Percentiles rank a stretch among this genome's conserved stretches.
phyloP scores from a whole-genome alignment of 23 red algal species.

The Agarophyton chilense region DNA sequence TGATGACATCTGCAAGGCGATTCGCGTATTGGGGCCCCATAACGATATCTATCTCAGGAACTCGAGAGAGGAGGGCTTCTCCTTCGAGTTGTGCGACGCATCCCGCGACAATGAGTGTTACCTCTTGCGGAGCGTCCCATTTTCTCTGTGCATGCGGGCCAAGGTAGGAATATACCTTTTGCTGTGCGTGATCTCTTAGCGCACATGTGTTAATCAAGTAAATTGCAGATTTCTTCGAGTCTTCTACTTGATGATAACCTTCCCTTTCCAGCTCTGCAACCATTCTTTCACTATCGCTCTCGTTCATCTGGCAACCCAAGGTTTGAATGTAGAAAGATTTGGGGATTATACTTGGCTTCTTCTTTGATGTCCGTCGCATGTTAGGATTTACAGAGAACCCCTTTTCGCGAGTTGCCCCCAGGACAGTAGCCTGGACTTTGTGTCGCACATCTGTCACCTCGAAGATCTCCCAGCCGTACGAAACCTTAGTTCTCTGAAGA shows the following conservation, averaged over 20 bases:
- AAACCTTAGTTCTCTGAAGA: conserved; percentile 20
- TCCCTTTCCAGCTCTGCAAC: conserved; percentile 63
- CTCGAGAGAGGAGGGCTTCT: conserved; percentile 58
- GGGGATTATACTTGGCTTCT: conserved; percentile 30
- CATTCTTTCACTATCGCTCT: conserved; percentile 91
- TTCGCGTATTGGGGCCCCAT: conserved; percentile 98
- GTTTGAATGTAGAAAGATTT: conserved; percentile 80
- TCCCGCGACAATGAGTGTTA: conserved; percentile 89
- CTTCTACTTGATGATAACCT: conserved; percentile 56
- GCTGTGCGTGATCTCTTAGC: conserved; percentile 92
- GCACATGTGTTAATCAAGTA: conserved; percentile 91
- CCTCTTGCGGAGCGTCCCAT: conserved; percentile 56
- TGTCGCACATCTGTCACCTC: conserved; percentile 75
- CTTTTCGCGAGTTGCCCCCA: conserved; percentile 25
- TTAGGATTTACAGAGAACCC: conserved; percentile 41
- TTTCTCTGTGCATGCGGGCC: conserved; percentile 80
- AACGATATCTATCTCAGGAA: conserved; percentile 92
- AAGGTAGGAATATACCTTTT: conserved; percentile 92
- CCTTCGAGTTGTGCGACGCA: conserved; percentile 98
- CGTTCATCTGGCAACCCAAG: conserved; percentile 97
- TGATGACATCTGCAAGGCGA: conserved; percentile 82
- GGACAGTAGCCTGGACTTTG: neutral
- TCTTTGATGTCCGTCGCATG: conserved; percentile 61
- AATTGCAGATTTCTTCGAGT: conserved; percentile 75
- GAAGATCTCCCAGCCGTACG: conserved; percentile 77